Base-by-base conservation (phyloP, 164 flowering plant genomes). In the Berberis vulgaris region DNA sequence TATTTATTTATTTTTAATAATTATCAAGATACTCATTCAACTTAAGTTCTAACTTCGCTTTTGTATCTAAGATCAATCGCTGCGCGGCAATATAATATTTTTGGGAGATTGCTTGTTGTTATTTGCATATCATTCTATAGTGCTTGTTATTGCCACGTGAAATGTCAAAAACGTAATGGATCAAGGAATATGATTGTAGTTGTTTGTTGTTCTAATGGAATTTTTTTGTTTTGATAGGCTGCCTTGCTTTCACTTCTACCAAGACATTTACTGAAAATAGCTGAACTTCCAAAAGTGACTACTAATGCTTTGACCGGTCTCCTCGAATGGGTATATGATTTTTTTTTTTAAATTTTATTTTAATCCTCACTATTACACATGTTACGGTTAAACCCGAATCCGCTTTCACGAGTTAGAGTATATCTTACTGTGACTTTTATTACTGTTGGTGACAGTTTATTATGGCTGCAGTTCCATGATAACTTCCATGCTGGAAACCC, bases 171-270 rank as follows among this genome's bases (percentile, higher is more conserved):
- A 26, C 26, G 26, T 26, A 26, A 26, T 26, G 26, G 26, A 26
- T 26, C 26, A 26, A 26, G 26, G 26, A 26, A 26, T 26, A 26
- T 26, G 26, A 26, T 26, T 26, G 26, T n/a, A 7, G 1, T 7
- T 39, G n/a, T 41, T 45, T 52, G 53, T 2, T 42, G 38, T 41
- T 67, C 61, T 65, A 26, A 56, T 49, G 42, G 49, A 67, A 59
- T 50, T 62, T 12, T 41, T 8, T 54, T 50, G 62, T 62, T 64
- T 13, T 80, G 68, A 72, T 92, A 90, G 98, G 97, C 96, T 69
- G 78, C 96, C 59, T 78, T 93, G 61, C 83, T 93, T 47, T 93
- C 98, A 50, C 84, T 89, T 73, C 61, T 90, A 56, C 98, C 98
- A 56, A 41, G 41, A 57, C 61, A 79, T 70, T 72, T 88, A 65